These are phyloP conservation scores for Achaetomiella virescens DNA, from an alignment of 495 filamentous ascomycete genomes.

Conservation along the genomic window DNA sequence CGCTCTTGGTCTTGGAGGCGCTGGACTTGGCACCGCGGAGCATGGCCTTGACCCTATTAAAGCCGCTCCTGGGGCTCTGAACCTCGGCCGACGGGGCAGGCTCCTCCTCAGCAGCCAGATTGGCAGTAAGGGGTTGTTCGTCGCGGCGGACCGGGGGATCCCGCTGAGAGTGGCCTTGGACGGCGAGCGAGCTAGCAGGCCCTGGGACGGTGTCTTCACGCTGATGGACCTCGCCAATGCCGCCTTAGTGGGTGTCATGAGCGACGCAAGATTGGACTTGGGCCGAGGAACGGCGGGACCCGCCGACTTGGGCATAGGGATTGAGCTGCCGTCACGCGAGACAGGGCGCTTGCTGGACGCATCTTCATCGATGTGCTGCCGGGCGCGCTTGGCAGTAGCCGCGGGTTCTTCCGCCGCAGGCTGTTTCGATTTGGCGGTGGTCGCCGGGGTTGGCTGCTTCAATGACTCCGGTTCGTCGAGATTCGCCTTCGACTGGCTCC, in stretches of 20 bases:
- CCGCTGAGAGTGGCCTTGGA: slow-evolving; percentile 31
- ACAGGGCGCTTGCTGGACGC: slow-evolving; percentile 48
- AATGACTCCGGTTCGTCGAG: slow-evolving; percentile 48
- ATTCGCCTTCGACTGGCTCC: slow-evolving; percentile 51
- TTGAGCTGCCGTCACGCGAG: slow-evolving; percentile 43
- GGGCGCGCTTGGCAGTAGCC: slow-evolving; percentile 58
- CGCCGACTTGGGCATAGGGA: slow-evolving; percentile 39
- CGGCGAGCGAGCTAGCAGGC: slow-evolving; percentile 30
- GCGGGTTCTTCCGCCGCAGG: slow-evolving; percentile 22
- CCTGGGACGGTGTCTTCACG: slow-evolving; percentile 43
- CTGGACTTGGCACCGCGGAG: slow-evolving; percentile 37
- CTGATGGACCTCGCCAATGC: slow-evolving; percentile 64
- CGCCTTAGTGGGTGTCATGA: slow-evolving; percentile 77
- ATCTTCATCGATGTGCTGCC: slow-evolving; percentile 53
- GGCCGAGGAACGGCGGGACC: slow-evolving; percentile 34
- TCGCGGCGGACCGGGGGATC: slow-evolving; percentile 34
- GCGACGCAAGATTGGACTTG: slow-evolving; percentile 41
- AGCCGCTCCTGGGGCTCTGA: slow-evolving; percentile 35
- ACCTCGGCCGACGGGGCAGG: slow-evolving; percentile 20
- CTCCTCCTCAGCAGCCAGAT: slow-evolving; percentile 13
- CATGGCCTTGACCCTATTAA: slow-evolving; percentile 48
- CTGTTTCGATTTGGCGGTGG: slow-evolving; percentile 29
- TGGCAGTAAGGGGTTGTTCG: slow-evolving; percentile 25
- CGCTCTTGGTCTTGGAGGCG: slow-evolving; percentile 33
- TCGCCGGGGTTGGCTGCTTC: slow-evolving; percentile 32